phyloP scores from a whole-genome alignment of 2,329 filamentous ascomycete genomes.

The Sphaerostilbella broomeana region DNA sequence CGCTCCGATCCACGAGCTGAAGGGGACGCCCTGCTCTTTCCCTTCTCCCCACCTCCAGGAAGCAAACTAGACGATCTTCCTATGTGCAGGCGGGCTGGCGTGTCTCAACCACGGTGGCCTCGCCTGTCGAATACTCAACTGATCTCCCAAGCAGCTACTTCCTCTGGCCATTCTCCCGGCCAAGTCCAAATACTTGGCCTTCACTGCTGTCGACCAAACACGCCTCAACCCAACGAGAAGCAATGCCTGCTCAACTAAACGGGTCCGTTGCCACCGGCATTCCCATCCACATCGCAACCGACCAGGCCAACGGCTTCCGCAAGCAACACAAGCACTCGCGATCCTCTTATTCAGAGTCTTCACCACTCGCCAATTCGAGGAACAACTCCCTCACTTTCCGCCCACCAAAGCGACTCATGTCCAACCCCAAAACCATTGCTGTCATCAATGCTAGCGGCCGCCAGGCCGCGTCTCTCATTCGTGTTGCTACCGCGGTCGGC shows the following conservation, averaged over 20 bases:
- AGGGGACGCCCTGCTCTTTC: conserved; percentile 12
- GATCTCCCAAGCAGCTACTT: conserved; percentile 5
- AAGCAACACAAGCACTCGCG: conserved; percentile 54
- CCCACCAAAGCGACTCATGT: conserved; percentile 52
- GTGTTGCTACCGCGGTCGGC: conserved; percentile 87
- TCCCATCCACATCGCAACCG: conserved; percentile 32
- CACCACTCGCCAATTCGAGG: conserved; percentile 46
- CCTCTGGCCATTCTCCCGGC: conserved; percentile 3
- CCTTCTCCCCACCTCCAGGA: conserved; percentile 12
- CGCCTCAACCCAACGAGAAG: too few species aligned
- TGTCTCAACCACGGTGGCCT: conserved; percentile 21
- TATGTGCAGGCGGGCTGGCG: conserved; percentile 17
- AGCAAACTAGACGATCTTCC: conserved; percentile 10
- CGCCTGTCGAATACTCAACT: conserved; percentile 18
- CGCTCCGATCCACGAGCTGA: conserved; percentile 14
- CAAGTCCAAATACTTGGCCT: conserved; percentile 13
- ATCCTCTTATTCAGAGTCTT: conserved; percentile 56
- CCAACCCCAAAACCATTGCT: conserved; percentile 71
- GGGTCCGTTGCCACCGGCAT: conserved; percentile 32
- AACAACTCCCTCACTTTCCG: conserved; percentile 58
- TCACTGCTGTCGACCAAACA: too few species aligned
- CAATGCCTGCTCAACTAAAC: conserved; percentile 36
- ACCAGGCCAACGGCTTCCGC: conserved; percentile 29
- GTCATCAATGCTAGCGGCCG: conserved; percentile 94
- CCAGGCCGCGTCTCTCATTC: conserved; percentile 90